A percentile compares a stretch with the other conserved stretches of the same genome.
These are phyloP conservation scores for Fraxinus angustifolia DNA, from an alignment of 305 asterid genomes.

Conservation along the genomic window DNA sequence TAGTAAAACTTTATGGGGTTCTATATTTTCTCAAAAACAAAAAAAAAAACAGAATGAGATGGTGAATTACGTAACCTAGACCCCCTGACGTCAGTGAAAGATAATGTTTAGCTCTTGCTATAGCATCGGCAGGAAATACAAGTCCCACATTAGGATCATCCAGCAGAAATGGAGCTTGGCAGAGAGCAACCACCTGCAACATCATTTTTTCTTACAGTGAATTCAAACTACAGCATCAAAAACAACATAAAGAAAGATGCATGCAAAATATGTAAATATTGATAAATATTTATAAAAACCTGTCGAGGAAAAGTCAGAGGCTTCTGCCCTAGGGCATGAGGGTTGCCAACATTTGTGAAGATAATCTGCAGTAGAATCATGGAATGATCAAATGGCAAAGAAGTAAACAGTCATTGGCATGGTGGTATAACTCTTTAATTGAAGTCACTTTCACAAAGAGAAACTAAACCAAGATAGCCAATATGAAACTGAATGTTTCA, in stretches of 20 bases:
- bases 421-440: neutral
- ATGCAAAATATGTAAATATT: neutral
- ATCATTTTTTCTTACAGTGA: neutral
- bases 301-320: conserved; percentile 94
- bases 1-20: neutral
- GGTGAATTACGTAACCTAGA: conserved; percentile 51
- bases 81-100: conserved; percentile 82
- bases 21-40: neutral
- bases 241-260: neutral
- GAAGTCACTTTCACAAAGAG: neutral
- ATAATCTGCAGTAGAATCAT: conserved; percentile 55
- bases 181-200: conserved; percentile 85
- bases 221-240: neutral
- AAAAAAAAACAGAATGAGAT: neutral
- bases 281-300: conserved; percentile 35
- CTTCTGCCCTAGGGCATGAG: conserved; percentile 92
- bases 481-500: neutral
- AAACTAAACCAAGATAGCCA: neutral
- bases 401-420: neutral
- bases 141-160: conserved; percentile 97
- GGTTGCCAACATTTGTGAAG: conserved; percentile 92
- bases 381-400: conserved; percentile 4
- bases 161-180: conserved; percentile 96
- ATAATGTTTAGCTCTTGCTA: conserved; percentile 87
- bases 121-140: conserved; percentile 95